Evolutionary conservation across 805 yeast genomes (phyloP), one percentile per base, ranked within the genome.

Genomic region (Diddensiella santjacobensis): DNA sequence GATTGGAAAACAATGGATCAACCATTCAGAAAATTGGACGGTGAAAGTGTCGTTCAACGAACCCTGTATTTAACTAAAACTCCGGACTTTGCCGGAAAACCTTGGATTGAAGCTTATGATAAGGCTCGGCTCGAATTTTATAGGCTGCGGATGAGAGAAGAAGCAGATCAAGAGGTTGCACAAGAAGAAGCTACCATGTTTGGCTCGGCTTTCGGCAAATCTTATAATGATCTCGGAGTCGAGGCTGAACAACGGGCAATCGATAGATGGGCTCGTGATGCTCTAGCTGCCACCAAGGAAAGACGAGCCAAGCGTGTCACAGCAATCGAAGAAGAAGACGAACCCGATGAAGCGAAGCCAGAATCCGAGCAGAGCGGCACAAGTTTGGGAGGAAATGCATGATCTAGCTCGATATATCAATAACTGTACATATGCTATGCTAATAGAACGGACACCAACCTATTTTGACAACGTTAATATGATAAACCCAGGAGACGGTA

Each of bases 91-190:
- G 56, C 47, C 15, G 51, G 42, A 2, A 56, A 22, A 57, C 63
- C 39, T 35, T 67, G 54, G 63, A 71, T 35, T 41, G 80, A 79
- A 15, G 95, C 96, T 0, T 93, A 91, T 63, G 91, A 87, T 60
- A 78, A 79, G 60, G 88, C 98, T 2, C 77, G 96, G 57, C 81
- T 78, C 55, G 98, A 93, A 68, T 93, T 87, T 64, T 93, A 93
- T 66, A 77, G 84, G 57, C 72, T 87, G 50, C 80, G 96, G 62
- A 87, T 89, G 75, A 80, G 84, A 51, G 84, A 86, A 61, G 96
- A 90, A 59, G 72, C 87, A 2, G 87, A 83, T 63, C 70, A 73
- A 61, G 77, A 78, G 62, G 74, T 91, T 1, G 78, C 87, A 3
- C 75, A 74, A 51, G 99, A 93, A 74, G 96, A 93, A 65, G 79